Evolutionary conservation across 2,329 filamentous ascomycete species (phyloP).

Genomic region (Diaporthe ilicicola): DNA sequence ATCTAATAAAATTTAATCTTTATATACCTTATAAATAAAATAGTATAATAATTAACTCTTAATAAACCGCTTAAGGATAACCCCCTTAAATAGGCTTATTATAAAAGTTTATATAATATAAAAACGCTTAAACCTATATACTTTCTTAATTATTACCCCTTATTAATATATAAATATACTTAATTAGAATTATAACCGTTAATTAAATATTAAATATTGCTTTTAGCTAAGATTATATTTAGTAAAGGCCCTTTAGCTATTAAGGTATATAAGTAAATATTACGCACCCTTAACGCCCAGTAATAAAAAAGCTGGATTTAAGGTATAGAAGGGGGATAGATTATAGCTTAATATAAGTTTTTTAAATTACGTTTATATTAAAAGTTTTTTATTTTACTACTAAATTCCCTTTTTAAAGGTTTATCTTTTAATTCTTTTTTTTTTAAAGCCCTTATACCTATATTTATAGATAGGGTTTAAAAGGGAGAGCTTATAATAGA

Average conservation of each 20-base stretch:
- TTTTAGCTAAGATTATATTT: not conserved
- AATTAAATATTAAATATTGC: not conserved
- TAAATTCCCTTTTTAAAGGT: too few relatives aligned
- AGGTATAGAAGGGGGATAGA: too few relatives aligned
- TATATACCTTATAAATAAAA: not conserved
- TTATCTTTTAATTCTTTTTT: too few relatives aligned
- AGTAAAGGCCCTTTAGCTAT: not conserved
- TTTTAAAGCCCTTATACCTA: too few relatives aligned
- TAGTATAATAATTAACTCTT: not conserved
- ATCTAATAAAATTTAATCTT: too few relatives aligned
- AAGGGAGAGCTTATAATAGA: too few relatives aligned
- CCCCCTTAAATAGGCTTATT: not conserved
- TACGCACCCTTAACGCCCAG: not conserved
- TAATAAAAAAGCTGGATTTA: not conserved
- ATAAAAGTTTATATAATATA: not conserved
- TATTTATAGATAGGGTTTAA: too few relatives aligned
- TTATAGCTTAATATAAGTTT: not conserved
- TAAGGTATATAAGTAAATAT: not conserved
- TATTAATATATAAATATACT: not conserved
- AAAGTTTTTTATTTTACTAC: not conserved
- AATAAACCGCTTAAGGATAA: not conserved
- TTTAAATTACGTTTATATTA: too few relatives aligned
- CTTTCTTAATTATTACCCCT: too few relatives aligned
- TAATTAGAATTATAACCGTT: not conserved
- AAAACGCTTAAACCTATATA: too few relatives aligned